Evolutionary conservation across 768 basidiomycete genomes (phyloP).

Genomic region (Tylopilus vinaceipallidus): DNA sequence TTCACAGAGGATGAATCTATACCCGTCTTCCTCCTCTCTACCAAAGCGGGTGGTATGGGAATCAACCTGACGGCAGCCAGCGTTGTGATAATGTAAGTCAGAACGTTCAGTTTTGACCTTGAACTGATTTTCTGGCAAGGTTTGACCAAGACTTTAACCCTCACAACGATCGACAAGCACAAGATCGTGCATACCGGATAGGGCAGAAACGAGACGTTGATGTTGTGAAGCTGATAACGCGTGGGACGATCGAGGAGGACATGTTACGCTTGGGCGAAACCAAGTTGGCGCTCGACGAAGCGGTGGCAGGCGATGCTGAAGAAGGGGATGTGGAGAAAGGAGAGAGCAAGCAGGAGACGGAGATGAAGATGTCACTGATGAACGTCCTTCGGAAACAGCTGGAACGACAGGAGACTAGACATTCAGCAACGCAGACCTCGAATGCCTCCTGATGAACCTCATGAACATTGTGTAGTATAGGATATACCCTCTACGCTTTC

Average conservation of each 20-base stretch:
- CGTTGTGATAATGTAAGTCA: slow-evolving; percentile 85
- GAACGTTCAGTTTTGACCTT: not conserved
- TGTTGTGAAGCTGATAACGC: slow-evolving; percentile 90
- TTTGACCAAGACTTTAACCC: slow-evolving; percentile 99
- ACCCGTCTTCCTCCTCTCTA: slow-evolving; percentile 85
- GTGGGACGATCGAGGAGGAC: slow-evolving; percentile 93
- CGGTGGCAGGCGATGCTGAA: slow-evolving; percentile 74
- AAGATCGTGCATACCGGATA: slow-evolving; percentile 96
- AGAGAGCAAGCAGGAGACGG: slow-evolving; percentile 64
- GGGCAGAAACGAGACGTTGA: slow-evolving; percentile 94
- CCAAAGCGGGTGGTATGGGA: slow-evolving; percentile 93
- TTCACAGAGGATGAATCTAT: slow-evolving; percentile 85
- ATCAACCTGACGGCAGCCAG: slow-evolving; percentile 96
- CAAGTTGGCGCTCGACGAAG: slow-evolving; percentile 89
- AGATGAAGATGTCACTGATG: slow-evolving; percentile 86
- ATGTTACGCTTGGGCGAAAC: slow-evolving; percentile 88
- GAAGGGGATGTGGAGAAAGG: slow-evolving; percentile 60
- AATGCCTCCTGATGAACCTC: slow-evolving; percentile 4
- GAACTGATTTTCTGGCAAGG: slow-evolving; percentile 39
- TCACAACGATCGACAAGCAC: slow-evolving; percentile 96
- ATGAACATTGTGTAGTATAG: slow-evolving; percentile 16
- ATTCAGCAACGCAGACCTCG: slow-evolving; percentile 3
- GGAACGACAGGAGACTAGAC: slow-evolving; percentile 47
- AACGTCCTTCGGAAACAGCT: slow-evolving; percentile 81
- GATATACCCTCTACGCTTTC: slow-evolving; percentile 16